phyloP scores from a whole-genome alignment of 2,329 filamentous ascomycete species.

The Arachnomyces sp. region DNA sequence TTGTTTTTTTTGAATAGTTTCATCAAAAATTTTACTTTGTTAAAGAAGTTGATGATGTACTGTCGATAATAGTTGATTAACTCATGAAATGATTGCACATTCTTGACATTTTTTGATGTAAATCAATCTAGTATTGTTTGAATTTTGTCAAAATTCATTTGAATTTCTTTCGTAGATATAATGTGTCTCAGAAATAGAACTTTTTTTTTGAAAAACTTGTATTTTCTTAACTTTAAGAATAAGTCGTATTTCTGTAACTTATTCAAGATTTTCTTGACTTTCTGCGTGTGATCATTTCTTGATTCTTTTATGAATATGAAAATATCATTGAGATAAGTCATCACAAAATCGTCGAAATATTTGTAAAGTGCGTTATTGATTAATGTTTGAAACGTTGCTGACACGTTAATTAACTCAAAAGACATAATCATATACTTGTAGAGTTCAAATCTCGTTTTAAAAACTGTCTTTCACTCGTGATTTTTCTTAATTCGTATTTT shows the following conservation, averaged over 20 bases:
- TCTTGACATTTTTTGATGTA: neutral
- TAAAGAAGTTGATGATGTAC: neutral
- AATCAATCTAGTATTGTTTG: neutral
- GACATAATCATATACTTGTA: conserved; percentile 14
- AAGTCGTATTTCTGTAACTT: conserved; percentile 4
- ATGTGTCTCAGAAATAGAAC: too few species aligned
- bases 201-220: neutral
- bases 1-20: too few species aligned
- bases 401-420: conserved; percentile 7
- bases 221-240: neutral
- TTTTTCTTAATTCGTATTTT: conserved; percentile 16
- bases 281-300: neutral
- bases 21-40: neutral
- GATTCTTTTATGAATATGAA: conserved; percentile 6
- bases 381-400: conserved; percentile 9
- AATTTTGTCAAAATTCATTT: neutral
- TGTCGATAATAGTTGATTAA: neutral
- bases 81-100: neutral
- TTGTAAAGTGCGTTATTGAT: conserved; percentile 11
- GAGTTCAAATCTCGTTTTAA: conserved; percentile 9
- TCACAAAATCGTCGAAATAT: conserved; percentile 17
- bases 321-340: conserved; percentile 21
- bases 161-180: neutral
- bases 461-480: conserved; percentile 20
- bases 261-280: conserved; percentile 6